Conservation (phyloP, 371 early-diverging fungal genomes). For the Mucor circinelloides region DNA sequence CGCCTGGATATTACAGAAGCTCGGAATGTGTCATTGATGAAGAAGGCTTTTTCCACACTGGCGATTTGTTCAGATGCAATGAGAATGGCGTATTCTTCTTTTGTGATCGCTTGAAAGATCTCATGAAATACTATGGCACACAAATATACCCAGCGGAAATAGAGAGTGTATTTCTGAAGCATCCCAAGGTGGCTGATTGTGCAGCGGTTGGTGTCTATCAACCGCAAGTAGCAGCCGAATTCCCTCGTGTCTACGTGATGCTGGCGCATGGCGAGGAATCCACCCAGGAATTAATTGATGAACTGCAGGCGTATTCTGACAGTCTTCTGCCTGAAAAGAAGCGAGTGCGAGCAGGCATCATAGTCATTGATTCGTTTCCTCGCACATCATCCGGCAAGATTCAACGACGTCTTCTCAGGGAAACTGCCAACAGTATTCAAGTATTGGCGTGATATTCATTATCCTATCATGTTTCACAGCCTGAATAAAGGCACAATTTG, state of each 20-base stretch:
- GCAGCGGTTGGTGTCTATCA: constrained; percentile 66
- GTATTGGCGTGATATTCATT: not conserved
- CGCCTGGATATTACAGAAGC: constrained; percentile 67
- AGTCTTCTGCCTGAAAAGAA: constrained; percentile 72
- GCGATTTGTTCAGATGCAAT: constrained; percentile 72
- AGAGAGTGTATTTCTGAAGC: constrained; percentile 53
- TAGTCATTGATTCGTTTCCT: constrained; percentile 66
- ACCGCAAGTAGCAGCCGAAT: constrained; percentile 62
- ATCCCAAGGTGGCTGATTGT: constrained; percentile 69
- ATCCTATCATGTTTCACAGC: not conserved
- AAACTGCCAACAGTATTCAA: not conserved
- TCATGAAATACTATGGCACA: constrained; percentile 68
- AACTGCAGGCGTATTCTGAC: constrained; percentile 46
- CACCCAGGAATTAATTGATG: not conserved
- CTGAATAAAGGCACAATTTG: too few relatives aligned
- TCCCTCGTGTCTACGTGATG: constrained; percentile 74
- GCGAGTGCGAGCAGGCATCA: constrained; percentile 71
- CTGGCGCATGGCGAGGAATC: constrained; percentile 30
- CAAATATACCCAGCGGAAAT: constrained; percentile 27
- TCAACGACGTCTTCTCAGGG: constrained; percentile 17
- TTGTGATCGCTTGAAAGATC: constrained; percentile 61
- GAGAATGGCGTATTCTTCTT: constrained; percentile 58
- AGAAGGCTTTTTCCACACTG: constrained; percentile 79
- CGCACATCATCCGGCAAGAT: constrained; percentile 51
- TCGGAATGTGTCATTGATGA: constrained; percentile 58